Conservation (phyloP, 306 rosid species). For the Quercus dentata region DNA sequence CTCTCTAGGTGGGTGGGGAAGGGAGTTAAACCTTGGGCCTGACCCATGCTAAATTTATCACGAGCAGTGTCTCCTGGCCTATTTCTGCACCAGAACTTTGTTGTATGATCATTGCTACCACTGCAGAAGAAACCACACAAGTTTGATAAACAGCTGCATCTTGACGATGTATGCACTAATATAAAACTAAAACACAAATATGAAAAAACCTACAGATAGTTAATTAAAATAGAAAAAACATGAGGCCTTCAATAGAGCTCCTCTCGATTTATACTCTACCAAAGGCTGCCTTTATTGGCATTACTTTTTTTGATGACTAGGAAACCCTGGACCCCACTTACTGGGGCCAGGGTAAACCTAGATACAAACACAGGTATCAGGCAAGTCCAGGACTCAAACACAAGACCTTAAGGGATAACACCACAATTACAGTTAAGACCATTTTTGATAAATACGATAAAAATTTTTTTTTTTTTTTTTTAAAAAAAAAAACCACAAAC, state of each 20-base stretch:
- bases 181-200: conserved; percentile 1
- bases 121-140: conserved; percentile 48
- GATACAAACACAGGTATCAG: no score
- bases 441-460: no score
- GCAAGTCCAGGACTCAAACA: no score
- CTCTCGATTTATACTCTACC: not conserved
- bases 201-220: not conserved
- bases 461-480: no score
- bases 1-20: not conserved
- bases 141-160: conserved; percentile 4
- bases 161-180: conserved; percentile 3
- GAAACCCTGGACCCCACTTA: no score
- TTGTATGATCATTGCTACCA: conserved; percentile 98
- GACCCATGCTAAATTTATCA: conserved; percentile 68
- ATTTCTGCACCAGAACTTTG: conserved; percentile 96
- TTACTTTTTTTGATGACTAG: no score
- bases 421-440: no score
- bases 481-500: no score
- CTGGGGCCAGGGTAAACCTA: no score
- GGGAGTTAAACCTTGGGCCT: conserved; percentile 53
- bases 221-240: not conserved
- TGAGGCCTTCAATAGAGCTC: not conserved
- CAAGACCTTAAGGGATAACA: no score
- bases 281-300: not conserved
- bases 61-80: conserved; percentile 94